Evolutionary conservation across 169 alveolate genomes (phyloP), one percentile per base, ranked within the genome.

Genomic region (Eimeria sp.): DNA sequence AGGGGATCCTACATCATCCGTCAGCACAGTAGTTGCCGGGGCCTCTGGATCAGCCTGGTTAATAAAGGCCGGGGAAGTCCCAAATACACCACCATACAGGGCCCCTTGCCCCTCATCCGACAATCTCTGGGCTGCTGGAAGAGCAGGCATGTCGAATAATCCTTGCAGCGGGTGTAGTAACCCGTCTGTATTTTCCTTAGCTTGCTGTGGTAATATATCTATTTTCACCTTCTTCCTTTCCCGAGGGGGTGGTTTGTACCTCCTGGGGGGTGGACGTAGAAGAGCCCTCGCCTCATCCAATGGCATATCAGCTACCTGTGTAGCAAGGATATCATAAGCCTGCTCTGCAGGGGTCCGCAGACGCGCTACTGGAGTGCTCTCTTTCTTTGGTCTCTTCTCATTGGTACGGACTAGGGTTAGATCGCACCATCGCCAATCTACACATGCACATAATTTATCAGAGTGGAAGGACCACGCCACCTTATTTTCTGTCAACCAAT

Each of bases 401-500:
- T 63, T 27, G 5, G 73, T 63, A 34, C 88, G 88, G 7, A 49
- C 34, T 9, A 78, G 43, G 18, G 88, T 34, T 9, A 49, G 11
- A 9, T 78, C 88, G 22, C 88, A 78, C 88, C 88, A 78, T 20
- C 27, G 0, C 67, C 88, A 63, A 76, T 43, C 49, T 61, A 45
- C 27, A 40, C 22, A 43, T 18, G 87, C 43, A 13, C 87, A 1
- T 14, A 78, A 49, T 65, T 18, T 34, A 25, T 78, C 63, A 13
- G 88, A 78, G 22, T 78, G 67, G 88, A 49, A 25, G 54, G 13
- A 78, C 88, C 88, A 78, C 0, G 67, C 43, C 14, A 78, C 88
- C 40, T 78, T 45, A 78, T 78, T 67, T 0, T 18, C 18, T 18
- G 67, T 78, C 34, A 47, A 49, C 88, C 88, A 78, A 25, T 78